A percentile compares a stretch with the other conserved stretches of the same genome.
phyloP scores from a whole-genome alignment of 495 filamentous ascomycete genomes.

The Lasiosphaeria hispida region DNA sequence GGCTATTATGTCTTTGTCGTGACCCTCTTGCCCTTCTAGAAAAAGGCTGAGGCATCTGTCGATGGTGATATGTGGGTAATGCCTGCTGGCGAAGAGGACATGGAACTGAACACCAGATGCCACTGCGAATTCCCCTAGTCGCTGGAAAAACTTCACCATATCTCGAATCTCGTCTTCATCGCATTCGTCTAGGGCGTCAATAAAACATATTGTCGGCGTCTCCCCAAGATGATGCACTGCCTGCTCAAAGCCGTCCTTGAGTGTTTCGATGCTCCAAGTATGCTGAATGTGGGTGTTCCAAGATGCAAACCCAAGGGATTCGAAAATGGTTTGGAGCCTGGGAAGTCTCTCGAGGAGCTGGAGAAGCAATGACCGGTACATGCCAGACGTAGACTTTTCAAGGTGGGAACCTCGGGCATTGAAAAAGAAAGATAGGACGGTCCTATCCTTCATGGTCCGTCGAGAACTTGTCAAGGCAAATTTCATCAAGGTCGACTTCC shows the following conservation, averaged over 20 bases:
- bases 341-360: conserved; percentile 28
- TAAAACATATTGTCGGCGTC: conserved; percentile 26
- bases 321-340: conserved; percentile 23
- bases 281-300: conserved; percentile 9
- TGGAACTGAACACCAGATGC: conserved; percentile 8
- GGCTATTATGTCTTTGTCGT: conserved; percentile 14
- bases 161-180: conserved; percentile 29
- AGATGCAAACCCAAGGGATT: conserved; percentile 17
- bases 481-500: conserved; percentile 42
- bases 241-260: conserved; percentile 27
- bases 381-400: conserved; percentile 47
- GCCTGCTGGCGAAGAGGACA: conserved; percentile 48
- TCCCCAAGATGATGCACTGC: conserved; percentile 22
- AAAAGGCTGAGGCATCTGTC: conserved; percentile 25
- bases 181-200: conserved; percentile 44
- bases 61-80: conserved; percentile 46
- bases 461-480: background rate
- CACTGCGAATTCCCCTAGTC: conserved; percentile 21
- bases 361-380: conserved; percentile 50
- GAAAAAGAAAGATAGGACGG: conserved; percentile 23
- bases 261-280: conserved; percentile 24
- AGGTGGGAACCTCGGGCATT: conserved; percentile 32
- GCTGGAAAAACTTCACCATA: conserved; percentile 33
- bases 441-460: conserved; percentile 21
- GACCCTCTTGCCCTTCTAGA: conserved; percentile 18